phyloP scores from a whole-genome alignment of 257 asterid species.

The Phtheirospermum japonicum region DNA sequence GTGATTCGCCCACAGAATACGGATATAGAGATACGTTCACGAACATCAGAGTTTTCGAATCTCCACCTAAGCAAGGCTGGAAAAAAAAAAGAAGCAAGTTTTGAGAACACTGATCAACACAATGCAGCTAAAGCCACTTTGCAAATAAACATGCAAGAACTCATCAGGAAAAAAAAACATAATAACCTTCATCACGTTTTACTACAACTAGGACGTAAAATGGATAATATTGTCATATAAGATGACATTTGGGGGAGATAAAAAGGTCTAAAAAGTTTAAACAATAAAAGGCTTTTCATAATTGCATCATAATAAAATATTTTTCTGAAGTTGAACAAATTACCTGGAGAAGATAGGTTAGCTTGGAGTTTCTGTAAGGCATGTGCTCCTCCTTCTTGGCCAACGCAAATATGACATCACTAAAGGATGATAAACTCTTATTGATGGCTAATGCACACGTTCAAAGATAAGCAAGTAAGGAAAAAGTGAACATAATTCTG shows the following conservation, averaged over 20 bases:
- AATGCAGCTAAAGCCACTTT: not conserved
- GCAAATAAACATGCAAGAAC: too few relatives aligned
- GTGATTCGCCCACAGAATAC: slow-evolving; percentile 79
- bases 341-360: slow-evolving; percentile 99
- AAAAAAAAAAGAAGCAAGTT: slow-evolving; percentile 11
- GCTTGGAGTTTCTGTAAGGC: slow-evolving; percentile 91
- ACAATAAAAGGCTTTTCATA: not conserved
- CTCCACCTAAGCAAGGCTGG: slow-evolving; percentile 99
- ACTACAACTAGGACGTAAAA: too few relatives aligned
- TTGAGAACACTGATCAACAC: not conserved
- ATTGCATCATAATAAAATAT: not conserved
- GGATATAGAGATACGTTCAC: slow-evolving; percentile 88
- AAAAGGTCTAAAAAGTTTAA: too few relatives aligned
- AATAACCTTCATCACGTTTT: too few relatives aligned
- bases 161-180: too few relatives aligned
- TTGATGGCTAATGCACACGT: slow-evolving; percentile 67
- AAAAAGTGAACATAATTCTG: not conserved
- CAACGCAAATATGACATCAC: slow-evolving; percentile 92
- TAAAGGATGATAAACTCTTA: slow-evolving; percentile 82
- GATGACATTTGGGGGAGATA: too few relatives aligned
- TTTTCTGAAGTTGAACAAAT: not conserved
- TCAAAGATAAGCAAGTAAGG: slow-evolving; percentile 4
- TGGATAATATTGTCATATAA: too few relatives aligned
- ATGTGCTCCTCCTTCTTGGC: slow-evolving; percentile 95
- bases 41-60: slow-evolving; percentile 90